A percentile compares a stretch with the other conserved stretches of the same genome.
phyloP scores from a whole-genome alignment of 2,329 filamentous ascomycete species.

The Aspergillus glaucus region DNA sequence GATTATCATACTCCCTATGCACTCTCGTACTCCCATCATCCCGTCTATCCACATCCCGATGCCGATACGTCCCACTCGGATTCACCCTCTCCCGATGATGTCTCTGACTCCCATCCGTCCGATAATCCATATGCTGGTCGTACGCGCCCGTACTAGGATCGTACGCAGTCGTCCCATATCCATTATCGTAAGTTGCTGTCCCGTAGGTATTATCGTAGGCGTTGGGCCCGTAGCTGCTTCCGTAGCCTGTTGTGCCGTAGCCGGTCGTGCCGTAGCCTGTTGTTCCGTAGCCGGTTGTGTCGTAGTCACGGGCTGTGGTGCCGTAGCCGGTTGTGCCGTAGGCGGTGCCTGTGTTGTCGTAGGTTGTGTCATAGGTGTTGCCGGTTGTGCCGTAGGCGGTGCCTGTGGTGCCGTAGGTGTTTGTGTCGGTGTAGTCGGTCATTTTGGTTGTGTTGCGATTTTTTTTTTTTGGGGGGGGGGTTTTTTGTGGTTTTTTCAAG shows the following conservation, averaged over 20 bases:
- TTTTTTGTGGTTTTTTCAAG: neutral
- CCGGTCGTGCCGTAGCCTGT: conserved; percentile 15
- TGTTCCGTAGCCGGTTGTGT: conserved; percentile 4
- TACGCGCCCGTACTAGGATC: conserved; percentile 23
- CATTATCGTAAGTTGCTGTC: conserved; percentile 18
- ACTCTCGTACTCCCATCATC: conserved; percentile 25
- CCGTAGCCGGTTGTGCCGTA: conserved; percentile 7
- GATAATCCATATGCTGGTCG: conserved; percentile 30
- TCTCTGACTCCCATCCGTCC: conserved; percentile 16
- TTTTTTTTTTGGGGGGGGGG: conserved; percentile 1
- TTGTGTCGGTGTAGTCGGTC: conserved; percentile 10
- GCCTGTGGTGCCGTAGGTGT: conserved; percentile 8
- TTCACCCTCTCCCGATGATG: conserved; percentile 29
- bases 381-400: conserved; percentile 6
- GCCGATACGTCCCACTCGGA: conserved; percentile 24
- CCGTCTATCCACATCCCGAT: conserved; percentile 26
- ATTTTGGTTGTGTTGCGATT: conserved; percentile 2
- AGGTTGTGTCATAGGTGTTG: conserved; percentile 11
- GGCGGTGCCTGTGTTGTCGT: conserved; percentile 5
- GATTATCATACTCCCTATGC: conserved; percentile 28
- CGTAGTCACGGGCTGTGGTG: conserved; percentile 7
- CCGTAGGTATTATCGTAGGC: conserved; percentile 15
- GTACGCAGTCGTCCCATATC: conserved; percentile 21
- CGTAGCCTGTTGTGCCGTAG: conserved; percentile 18
- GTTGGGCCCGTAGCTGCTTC: conserved; percentile 10